These are phyloP conservation scores for Pyrenophora tritici-repentis DNA, from an alignment of 2,329 filamentous ascomycete species.

Conservation along the genomic window DNA sequence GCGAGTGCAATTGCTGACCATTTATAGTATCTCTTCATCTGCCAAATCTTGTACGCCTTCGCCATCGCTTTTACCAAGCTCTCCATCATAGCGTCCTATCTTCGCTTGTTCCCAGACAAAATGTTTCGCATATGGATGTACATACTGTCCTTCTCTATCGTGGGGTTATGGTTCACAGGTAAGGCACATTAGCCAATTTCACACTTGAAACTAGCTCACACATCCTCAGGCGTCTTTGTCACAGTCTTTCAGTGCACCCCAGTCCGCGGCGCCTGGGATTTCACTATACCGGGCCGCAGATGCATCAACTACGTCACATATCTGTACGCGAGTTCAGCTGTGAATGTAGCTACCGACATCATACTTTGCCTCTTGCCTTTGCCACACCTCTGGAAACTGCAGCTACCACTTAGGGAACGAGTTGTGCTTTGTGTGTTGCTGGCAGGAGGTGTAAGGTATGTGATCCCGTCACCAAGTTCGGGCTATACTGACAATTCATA, in stretches of 20 bases:
- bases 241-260: conserved; percentile 36
- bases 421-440: conserved; percentile 35
- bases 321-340: conserved; percentile 32
- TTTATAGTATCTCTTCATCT: conserved; percentile 29
- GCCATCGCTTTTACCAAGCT: conserved; percentile 36
- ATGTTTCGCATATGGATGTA: conserved; percentile 30
- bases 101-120: conserved; percentile 29
- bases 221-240: conserved; percentile 26
- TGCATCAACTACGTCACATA: conserved; percentile 33
- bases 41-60: conserved; percentile 34
- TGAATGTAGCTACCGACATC: conserved; percentile 33
- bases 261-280: conserved; percentile 31
- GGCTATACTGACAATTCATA: conserved; percentile 6
- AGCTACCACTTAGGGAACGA: conserved; percentile 35
- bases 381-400: conserved; percentile 33
- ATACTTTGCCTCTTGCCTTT: conserved; percentile 31
- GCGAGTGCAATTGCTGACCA: conserved; percentile 6
- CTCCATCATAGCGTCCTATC: conserved; percentile 36
- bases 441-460: conserved; percentile 32
- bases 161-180: conserved; percentile 30
- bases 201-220: not conserved
- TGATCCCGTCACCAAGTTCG: not conserved
- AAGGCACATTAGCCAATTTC: not conserved
- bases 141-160: conserved; percentile 16
- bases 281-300: conserved; percentile 13